phyloP scores from a whole-genome alignment of 495 filamentous ascomycete species.

The Paragyromitra xinjiangensis region DNA sequence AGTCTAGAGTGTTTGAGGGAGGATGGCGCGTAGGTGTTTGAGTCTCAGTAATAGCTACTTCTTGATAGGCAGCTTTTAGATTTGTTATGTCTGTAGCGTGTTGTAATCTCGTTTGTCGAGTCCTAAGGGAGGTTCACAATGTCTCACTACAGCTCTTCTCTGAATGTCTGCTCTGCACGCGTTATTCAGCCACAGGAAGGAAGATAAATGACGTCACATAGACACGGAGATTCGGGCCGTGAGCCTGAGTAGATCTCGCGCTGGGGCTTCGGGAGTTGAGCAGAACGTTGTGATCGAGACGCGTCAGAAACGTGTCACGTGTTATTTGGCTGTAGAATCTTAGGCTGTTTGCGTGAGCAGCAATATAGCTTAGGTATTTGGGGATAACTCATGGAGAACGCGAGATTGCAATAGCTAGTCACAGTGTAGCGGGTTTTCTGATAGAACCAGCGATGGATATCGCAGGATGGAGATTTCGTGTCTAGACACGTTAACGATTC shows the following conservation, averaged over 20 bases:
- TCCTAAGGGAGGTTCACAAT: neutral
- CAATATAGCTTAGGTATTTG: neutral
- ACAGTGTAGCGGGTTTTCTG: neutral
- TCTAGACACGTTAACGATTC: neutral
- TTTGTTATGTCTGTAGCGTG: too few relatives aligned
- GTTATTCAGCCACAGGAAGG: neutral
- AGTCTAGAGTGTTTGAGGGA: too few relatives aligned
- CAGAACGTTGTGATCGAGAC: neutral
- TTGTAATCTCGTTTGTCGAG: too few relatives aligned
- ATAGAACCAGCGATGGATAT: neutral
- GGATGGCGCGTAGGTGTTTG: too few relatives aligned
- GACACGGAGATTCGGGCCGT: neutral
- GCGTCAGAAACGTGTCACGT: conserved; percentile 30
- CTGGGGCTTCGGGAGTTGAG: neutral
- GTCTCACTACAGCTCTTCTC: neutral
- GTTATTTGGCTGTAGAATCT: neutral
- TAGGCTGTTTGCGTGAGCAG: neutral
- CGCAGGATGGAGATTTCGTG: neutral
- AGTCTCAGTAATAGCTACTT: too few relatives aligned
- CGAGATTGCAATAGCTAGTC: neutral
- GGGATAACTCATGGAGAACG: neutral
- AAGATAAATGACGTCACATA: neutral
- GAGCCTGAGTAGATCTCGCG: neutral
- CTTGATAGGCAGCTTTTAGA: too few relatives aligned
- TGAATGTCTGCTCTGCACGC: neutral